Evolutionary conservation across 768 basidiomycete genomes (phyloP), one percentile per base, ranked within the genome.

Genomic region (Gautieria morchelliformis): DNA sequence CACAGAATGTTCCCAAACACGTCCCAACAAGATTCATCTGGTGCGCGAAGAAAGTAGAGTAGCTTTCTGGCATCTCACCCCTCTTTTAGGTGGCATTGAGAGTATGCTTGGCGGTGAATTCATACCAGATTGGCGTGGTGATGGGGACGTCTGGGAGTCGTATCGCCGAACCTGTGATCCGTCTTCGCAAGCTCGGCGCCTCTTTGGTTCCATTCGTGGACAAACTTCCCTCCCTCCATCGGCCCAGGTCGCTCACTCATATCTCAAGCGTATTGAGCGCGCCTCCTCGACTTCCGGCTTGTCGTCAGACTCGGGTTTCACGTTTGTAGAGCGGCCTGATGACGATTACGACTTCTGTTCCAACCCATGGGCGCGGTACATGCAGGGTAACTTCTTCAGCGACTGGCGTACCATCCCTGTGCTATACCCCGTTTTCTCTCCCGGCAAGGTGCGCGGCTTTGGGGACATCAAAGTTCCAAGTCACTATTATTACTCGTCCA

Each of bases 371-470:
- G 85, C 88, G 19, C 93, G 87, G 63, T 84, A 88, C 65, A 78
- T 79, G 32, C 96, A 98, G 67, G 93, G 94, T 9, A 93, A 93
- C 70, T 97, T 97, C 71, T 98, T 96, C 79, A 91, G 91, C 17
- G 95, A 99, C 69, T 96, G 92, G 89, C 76, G 94, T 19, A 88
- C 87, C 0, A 84, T 97, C 58, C 81, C 88, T 12, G 81, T 82
- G 1, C 75, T 95, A n/a, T 95, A 92, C 69, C 96, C 96, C 7
- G 81, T 99, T 32, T 89, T 99, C 71, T 93, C 92, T 2, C 93
- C 95, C 1, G 90, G 93, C 0, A 92, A 88, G 65, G 84, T 86
- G 0, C 74, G 74, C 44, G 93, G 96, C 0, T 97, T 88, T 67
- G 72, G 82, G 60, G 96, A 98, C 66, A 91, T 99, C 63, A 77